These are phyloP conservation scores for Hansenula sp. DNA, from an alignment of 1,139 yeast genomes.

Conservation along the genomic window DNA sequence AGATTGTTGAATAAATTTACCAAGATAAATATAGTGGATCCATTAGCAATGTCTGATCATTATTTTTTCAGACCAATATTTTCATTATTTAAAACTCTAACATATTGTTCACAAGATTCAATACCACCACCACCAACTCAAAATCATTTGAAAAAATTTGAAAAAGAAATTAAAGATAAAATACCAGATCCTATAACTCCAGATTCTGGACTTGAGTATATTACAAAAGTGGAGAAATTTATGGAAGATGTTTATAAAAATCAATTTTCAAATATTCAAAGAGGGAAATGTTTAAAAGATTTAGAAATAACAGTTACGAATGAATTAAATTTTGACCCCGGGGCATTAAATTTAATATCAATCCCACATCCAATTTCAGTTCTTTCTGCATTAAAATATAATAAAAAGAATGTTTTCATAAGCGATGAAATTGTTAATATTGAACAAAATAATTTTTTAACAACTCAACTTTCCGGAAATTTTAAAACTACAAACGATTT, in stretches of 20 bases:
- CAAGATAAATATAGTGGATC: constrained; percentile 12
- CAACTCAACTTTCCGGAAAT: not conserved
- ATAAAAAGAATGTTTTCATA: constrained; percentile 8
- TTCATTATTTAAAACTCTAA: constrained; percentile 6
- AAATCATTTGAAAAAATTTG: constrained; percentile 6
- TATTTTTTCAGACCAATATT: constrained; percentile 8
- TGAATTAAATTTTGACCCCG: not conserved
- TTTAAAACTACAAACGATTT: not conserved
- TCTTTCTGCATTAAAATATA: constrained; percentile 7
- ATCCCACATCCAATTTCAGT: constrained; percentile 16
- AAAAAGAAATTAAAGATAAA: constrained; percentile 6
- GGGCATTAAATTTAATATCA: constrained; percentile 7
- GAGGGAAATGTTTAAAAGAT: constrained; percentile 1
- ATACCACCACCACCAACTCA: constrained; percentile 16
- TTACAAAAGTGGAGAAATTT: constrained; percentile 2
- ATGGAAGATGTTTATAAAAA: constrained; percentile 3
- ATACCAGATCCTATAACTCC: constrained; percentile 5
- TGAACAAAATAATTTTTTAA: constrained; percentile 5
- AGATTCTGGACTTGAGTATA: constrained; percentile 6
- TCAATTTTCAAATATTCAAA: not conserved
- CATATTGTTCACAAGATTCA: constrained; percentile 7
- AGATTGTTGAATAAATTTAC: constrained; percentile 7
- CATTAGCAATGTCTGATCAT: constrained; percentile 13
- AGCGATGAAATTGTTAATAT: constrained; percentile 7
- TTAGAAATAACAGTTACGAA: constrained; percentile 5